These are phyloP conservation scores for Pseudohyphozyma bogoriensis DNA, from an alignment of 768 basidiomycete genomes.

Conservation along the genomic window DNA sequence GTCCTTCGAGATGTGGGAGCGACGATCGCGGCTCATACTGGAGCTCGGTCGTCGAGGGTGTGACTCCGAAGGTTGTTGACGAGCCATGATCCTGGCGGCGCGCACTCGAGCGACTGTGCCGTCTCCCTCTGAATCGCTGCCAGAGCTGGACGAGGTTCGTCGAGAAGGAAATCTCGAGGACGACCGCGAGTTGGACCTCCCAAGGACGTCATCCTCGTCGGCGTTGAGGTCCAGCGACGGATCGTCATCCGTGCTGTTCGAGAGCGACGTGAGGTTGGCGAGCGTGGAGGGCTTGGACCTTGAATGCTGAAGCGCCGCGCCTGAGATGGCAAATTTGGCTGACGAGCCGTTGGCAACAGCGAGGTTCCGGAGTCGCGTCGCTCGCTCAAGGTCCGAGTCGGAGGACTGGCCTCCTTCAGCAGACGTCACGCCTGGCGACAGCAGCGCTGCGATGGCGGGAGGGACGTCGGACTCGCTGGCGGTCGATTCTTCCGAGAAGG, in stretches of 20 bases:
- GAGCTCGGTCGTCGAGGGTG: slow-evolving; percentile 2
- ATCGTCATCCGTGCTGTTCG: not conserved
- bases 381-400: slow-evolving; percentile 11
- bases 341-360: not conserved
- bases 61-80: slow-evolving; percentile 7
- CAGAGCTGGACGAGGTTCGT: slow-evolving; percentile 3
- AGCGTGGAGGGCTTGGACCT: too few relatives aligned
- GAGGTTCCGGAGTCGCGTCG: not conserved
- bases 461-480: slow-evolving; percentile 11
- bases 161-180: not conserved
- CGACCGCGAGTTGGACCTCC: not conserved
- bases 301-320: slow-evolving; percentile 4
- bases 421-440: too few relatives aligned
- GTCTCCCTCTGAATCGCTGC: slow-evolving; percentile 6
- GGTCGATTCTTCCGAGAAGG: slow-evolving; percentile 22
- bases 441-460: not conserved
- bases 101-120: not conserved
- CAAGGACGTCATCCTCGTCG: not conserved
- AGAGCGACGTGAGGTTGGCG: slow-evolving; percentile 12
- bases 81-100: slow-evolving; percentile 13
- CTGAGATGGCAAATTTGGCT: too few relatives aligned
- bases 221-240: not conserved
- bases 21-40: not conserved
- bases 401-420: slow-evolving; percentile 9
- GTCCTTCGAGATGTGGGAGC: not conserved